Base-by-base conservation (phyloP, 208 protist species). In the Herpetomonas muscarum region DNA sequence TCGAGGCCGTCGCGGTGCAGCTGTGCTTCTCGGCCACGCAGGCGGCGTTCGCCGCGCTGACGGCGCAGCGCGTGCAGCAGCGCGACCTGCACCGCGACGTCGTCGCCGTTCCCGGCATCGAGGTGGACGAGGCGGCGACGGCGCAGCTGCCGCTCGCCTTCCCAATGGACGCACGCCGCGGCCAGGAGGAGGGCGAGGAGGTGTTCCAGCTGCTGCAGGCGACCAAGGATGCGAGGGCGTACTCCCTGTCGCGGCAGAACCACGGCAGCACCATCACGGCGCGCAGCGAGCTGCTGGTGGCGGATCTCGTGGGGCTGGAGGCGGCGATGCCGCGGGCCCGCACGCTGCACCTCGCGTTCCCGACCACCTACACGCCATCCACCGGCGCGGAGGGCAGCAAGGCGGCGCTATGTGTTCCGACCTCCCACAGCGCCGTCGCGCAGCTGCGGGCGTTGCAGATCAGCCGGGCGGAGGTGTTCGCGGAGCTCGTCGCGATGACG, bases 1-100 rank as follows among this genome's bases (percentile, higher is more conserved):
- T 94, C 30, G 92, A 97, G 65, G 74, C 87, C 49, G 74, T 81
- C 37, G 79, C 85, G 0, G 31, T 95, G 28, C 91, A 96, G 66
- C 55, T 93, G 41, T 73, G 68, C 24, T 93, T 96, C 61, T 87
- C 76, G 26, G 86, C 86, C 6, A 90, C 84, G 29, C 90, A 96
- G 62, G 79, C 70, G 24, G 75, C 80, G 48, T 85, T 92, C 46
- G 67, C 70, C 44, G 62, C 73, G 26, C 67, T 96, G 31, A 79
- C 56, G 32, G 75, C 79, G 29, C 55, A 62, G 49, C 81, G 86
- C 1, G 84, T 89, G 52, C 67, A 67, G 41, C 49, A 86, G 55
- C 77, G 70, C 25, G 74, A 79, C 45, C 41, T 90, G 29, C 73
- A 82, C 53, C 75, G 74, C 44, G 59, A 87, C 39, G 67, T 90